phyloP scores from a whole-genome alignment of 1,284 basidiomycete genomes.

The Microbotryum lychnidis-dioicae region DNA sequence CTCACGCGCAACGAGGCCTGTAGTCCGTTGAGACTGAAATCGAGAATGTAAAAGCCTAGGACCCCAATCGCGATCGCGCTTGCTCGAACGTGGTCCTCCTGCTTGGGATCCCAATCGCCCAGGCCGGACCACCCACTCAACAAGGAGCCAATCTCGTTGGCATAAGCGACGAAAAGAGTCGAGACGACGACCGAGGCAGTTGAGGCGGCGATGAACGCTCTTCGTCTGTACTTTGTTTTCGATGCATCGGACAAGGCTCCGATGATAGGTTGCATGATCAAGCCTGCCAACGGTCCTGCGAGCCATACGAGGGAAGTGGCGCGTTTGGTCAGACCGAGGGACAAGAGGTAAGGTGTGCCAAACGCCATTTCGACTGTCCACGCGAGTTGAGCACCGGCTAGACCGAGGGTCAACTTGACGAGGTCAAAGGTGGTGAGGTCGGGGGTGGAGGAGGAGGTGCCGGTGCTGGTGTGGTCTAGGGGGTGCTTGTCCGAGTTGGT shows the following conservation, averaged over 20 bases:
- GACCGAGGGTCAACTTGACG: constrained; percentile 45
- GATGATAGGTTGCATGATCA: constrained; percentile 89
- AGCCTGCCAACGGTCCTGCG: constrained; percentile 82
- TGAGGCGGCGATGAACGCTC: constrained; percentile 20
- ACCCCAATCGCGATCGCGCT: constrained; percentile 77
- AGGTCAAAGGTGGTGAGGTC: constrained; percentile 3
- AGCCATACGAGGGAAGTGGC: constrained; percentile 85
- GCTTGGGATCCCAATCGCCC: constrained; percentile 83
- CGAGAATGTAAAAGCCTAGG: constrained; percentile 83
- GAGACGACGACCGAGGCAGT: constrained; percentile 45
- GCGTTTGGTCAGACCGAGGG: constrained; percentile 78
- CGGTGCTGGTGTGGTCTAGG: background rate
- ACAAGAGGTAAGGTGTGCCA: constrained; percentile 70
- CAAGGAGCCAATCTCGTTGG: constrained; percentile 60
- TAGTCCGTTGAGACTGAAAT: constrained; percentile 76
- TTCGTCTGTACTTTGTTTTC: constrained; percentile 14
- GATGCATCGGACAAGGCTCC: constrained; percentile 45
- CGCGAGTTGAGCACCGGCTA: constrained; percentile 75
- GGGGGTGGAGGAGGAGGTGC: background rate
- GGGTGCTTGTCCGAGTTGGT: background rate
- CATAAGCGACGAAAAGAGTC: constrained; percentile 82
- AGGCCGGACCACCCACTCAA: constrained; percentile 66
- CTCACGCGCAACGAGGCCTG: constrained; percentile 30
- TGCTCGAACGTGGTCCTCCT: constrained; percentile 55
- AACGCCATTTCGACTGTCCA: constrained; percentile 87